These are phyloP conservation scores for Barnettozyma sp. DNA, from an alignment of 805 yeast genomes.

Conservation along the genomic window DNA sequence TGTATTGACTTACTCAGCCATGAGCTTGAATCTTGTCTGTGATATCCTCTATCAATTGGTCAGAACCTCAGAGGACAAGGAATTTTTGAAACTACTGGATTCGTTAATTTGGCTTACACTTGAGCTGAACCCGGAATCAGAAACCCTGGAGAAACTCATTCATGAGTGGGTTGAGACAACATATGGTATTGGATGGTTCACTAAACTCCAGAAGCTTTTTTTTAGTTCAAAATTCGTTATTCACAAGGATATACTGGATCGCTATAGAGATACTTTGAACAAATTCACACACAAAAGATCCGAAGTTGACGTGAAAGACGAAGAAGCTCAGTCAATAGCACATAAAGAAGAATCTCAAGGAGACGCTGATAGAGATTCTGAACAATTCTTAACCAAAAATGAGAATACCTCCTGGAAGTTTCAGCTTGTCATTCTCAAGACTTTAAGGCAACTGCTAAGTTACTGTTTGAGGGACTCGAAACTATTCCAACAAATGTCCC, in stretches of 20 bases:
- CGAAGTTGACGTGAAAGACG: conserved; percentile 36
- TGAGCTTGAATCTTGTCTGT: conserved; percentile 39
- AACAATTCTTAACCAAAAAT: conserved; percentile 21
- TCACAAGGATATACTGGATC: conserved; percentile 34
- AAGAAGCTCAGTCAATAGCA: conserved; percentile 41
- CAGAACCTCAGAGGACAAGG: conserved; percentile 42
- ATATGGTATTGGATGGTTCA: conserved; percentile 49
- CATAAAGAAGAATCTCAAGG: conserved; percentile 16
- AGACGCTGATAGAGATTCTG: conserved; percentile 11
- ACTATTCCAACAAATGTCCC: conserved; percentile 36
- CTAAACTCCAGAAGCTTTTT: conserved; percentile 44
- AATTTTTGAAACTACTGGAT: conserved; percentile 41
- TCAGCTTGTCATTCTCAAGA: conserved; percentile 37
- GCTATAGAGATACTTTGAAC: conserved; percentile 36
- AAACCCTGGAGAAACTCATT: conserved; percentile 39
- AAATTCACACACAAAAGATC: conserved; percentile 27
- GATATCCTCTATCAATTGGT: conserved; percentile 53
- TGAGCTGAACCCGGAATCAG: conserved; percentile 39
- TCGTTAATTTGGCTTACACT: conserved; percentile 55
- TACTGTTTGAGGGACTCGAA: conserved; percentile 33
- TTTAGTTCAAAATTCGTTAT: conserved; percentile 38
- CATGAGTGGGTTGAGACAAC: conserved; percentile 55
- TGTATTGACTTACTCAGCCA: conserved; percentile 38
- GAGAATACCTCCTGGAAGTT: conserved; percentile 56
- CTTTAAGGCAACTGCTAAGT: conserved; percentile 37